Base-by-base conservation (phyloP, 2,329 filamentous ascomycete genomes). In the Colletotrichum karsti region DNA sequence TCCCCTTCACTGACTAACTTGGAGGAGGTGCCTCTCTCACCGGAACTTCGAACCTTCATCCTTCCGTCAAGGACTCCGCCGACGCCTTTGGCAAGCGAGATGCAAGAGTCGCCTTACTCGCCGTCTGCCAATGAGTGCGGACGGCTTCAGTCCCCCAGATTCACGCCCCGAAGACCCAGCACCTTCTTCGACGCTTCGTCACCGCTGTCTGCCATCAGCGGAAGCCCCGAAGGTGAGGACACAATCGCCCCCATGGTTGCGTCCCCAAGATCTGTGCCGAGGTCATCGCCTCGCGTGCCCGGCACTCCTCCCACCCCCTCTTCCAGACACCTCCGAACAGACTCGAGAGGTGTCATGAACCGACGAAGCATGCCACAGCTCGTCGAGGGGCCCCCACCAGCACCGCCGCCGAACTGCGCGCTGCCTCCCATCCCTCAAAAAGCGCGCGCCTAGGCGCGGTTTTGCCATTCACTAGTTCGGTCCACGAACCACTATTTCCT, bases 341-440 rank as follows among this genome's bases (percentile, higher is more conserved):
- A 59, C 44, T 48, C 69, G 7, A 77, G 71, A 46, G 69, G 70
- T 6, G 55, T 78, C 22, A 39, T 75, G 26, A 80, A 79, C 58
- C 79, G 84, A 26, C 80, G 82, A 62, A 88, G 86, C 75, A 82
- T 87, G 81, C 82, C 85, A 6, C 84, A 87, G 26, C 77, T 87
- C 39, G 77, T 77, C 1, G 81, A 84, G 12, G 84, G 84, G 1
- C 86, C 86, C 30, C 87, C 87, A 2, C 86, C 83, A 15, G 84
- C 81, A 13, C 87, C 87, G 7, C 87, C 87, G 5, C 87, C 87
- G 24, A 87, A 79, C 10, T 83, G 83, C 70, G 86, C 87, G 13
- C 79, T 89, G 22, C 87, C 87, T 18, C 87, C 87, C 0, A 80
- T 88, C 41, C 86, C 86, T 24, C 66, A 55, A 10, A 67, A 67